Percentiles rank a stretch among this genome's conserved stretches.
These are phyloP conservation scores for Globisporangium polare DNA, from an alignment of 352 stramenopile species.

Conservation along the genomic window DNA sequence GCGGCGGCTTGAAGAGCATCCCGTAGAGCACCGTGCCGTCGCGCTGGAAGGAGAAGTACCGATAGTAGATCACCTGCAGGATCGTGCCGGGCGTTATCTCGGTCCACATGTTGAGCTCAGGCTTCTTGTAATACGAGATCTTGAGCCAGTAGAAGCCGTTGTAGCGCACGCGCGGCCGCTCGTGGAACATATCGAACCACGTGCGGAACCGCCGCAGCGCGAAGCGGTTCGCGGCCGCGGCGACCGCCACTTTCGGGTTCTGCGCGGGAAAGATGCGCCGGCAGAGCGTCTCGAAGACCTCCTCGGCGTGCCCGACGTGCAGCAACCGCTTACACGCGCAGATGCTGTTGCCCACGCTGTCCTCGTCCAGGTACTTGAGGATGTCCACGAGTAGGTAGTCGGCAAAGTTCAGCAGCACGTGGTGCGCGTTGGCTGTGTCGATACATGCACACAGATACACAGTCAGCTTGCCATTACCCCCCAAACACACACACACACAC, in stretches of 20 bases:
- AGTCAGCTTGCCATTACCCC: background rate
- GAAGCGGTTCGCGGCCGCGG: slow-evolving; percentile 47
- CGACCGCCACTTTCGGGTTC: slow-evolving; percentile 36
- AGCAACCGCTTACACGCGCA: slow-evolving; percentile 51
- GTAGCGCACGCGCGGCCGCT: slow-evolving; percentile 65
- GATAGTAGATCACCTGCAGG: slow-evolving; percentile 80
- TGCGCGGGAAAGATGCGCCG: slow-evolving; percentile 66
- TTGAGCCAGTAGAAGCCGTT: slow-evolving; percentile 81
- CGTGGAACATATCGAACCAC: slow-evolving; percentile 75
- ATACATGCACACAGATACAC: slow-evolving; percentile 9
- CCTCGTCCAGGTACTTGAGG: slow-evolving; percentile 70
- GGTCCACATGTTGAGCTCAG: slow-evolving; percentile 82
- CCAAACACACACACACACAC: too few species aligned
- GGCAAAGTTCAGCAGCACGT: slow-evolving; percentile 60
- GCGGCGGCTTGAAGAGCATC: slow-evolving; percentile 72
- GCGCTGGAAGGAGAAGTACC: slow-evolving; percentile 77
- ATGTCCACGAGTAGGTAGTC: slow-evolving; percentile 68
- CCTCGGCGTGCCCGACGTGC: slow-evolving; percentile 45
- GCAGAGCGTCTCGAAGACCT: slow-evolving; percentile 65
- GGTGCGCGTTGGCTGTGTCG: slow-evolving; percentile 24
- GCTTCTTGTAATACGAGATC: slow-evolving; percentile 83
- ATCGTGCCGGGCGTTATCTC: slow-evolving; percentile 66
- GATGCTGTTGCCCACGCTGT: slow-evolving; percentile 55
- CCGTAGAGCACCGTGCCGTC: slow-evolving; percentile 71
- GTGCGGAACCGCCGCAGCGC: slow-evolving; percentile 55